Evolutionary conservation across 192 early-diverging fungal species (phyloP).

Genomic region (Dispira parvispora): DNA sequence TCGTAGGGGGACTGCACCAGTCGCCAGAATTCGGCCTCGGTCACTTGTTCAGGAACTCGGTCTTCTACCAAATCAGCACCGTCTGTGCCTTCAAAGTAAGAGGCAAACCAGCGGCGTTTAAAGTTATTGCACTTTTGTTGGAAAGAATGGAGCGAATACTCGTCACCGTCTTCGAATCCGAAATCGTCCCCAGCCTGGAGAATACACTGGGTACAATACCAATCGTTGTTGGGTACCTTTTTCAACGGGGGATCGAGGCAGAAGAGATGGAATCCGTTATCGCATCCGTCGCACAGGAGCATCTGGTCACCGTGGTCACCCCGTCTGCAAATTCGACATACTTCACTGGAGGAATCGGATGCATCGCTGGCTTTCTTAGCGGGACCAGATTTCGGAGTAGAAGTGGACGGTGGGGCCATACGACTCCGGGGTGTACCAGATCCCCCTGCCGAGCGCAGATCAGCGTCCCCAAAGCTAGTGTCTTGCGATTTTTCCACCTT

Average conservation of each 20-base stretch:
- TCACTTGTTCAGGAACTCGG: constrained; percentile 51
- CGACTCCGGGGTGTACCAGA: too few species aligned
- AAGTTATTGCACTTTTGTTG: constrained; percentile 63
- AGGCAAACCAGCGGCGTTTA: constrained; percentile 57
- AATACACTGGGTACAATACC: constrained; percentile 80
- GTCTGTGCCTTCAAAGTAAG: constrained; percentile 23
- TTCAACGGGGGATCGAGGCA: constrained; percentile 56
- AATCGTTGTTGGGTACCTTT: constrained; percentile 41
- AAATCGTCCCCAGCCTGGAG: constrained; percentile 64
- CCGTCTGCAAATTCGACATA: constrained; percentile 22
- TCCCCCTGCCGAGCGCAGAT: neutral
- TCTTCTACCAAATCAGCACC: constrained; percentile 14
- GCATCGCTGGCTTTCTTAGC: neutral
- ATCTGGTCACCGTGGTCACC: constrained; percentile 42
- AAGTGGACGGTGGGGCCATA: neutral
- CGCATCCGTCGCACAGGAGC: constrained; percentile 79
- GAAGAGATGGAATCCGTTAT: constrained; percentile 62
- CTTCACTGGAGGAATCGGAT: constrained; percentile 8
- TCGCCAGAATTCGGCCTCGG: constrained; percentile 88
- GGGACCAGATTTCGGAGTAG: neutral
- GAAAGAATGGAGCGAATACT: constrained; percentile 61
- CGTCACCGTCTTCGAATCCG: constrained; percentile 82
- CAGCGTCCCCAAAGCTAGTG: neutral
- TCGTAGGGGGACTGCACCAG: constrained; percentile 74
- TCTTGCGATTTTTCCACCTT: neutral